phyloP scores from a whole-genome alignment of 495 filamentous ascomycete genomes.

The Neurospora sp. region DNA sequence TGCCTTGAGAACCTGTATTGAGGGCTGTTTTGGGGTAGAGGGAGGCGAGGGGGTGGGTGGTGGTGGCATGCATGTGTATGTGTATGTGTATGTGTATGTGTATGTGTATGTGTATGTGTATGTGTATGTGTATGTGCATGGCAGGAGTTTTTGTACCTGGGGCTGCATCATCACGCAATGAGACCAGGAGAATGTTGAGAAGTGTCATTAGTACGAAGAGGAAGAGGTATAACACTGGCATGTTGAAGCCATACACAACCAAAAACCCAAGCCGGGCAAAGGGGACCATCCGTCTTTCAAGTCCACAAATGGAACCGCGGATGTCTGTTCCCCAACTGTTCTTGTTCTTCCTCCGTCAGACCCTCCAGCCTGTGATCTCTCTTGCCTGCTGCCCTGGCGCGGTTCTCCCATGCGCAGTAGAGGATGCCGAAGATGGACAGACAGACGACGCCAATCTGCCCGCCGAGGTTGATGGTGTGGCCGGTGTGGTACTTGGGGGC shows the following conservation, averaged over 20 bases:
- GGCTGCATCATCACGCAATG: no score
- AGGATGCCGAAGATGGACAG: constrained; percentile 38
- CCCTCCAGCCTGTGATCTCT: constrained; percentile 44
- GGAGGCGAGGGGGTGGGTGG: no score
- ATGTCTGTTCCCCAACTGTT: constrained; percentile 41
- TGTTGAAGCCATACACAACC: neutral
- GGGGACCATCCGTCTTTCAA: neutral
- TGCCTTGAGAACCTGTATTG: neutral
- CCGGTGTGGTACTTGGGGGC: constrained; percentile 41
- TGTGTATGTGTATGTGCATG: no score
- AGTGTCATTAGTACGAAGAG: neutral
- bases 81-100: no score
- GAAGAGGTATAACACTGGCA: neutral
- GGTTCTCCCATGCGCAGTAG: constrained; percentile 46
- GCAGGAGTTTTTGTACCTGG: neutral
- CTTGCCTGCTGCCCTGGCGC: constrained; percentile 34
- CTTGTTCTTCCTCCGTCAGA: constrained; percentile 34
- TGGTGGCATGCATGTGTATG: no score
- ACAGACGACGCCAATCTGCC: constrained; percentile 31
- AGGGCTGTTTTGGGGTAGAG: no score
- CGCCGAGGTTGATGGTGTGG: constrained; percentile 49
- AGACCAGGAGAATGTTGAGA: no score
- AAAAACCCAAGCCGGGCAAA: neutral
- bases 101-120: no score
- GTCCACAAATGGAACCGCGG: constrained; percentile 44